Base-by-base conservation (phyloP, 441 rosid genomes). In the Flueggea neowawraea region DNA sequence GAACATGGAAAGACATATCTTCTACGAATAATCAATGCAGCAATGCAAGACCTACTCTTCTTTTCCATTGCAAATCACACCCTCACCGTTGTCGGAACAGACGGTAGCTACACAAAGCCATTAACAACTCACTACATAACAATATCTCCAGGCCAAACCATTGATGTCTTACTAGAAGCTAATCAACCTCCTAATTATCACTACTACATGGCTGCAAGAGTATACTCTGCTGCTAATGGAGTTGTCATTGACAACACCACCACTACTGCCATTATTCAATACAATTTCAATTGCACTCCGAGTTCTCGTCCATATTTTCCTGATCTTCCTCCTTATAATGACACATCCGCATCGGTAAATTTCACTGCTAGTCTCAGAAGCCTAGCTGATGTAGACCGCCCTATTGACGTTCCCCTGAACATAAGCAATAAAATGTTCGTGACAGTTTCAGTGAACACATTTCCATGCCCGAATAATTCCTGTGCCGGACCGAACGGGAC, bases 301-400 rank as follows among this genome's bases (percentile, higher is more conserved):
- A 48, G 80, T 0, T 49, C 65, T 11, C 22, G 63, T 6, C 75
- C 64, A 41, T 32, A 12, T 10, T 54, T 82, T 16, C 90, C 94
- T 0, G 0, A 32, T 13, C 81, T 83, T 36, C 81, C 86, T 12
- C 12, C 9, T 49, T 43, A 58, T 2, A 82, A 74, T 22, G 81
- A 84, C 59, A 71, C 82, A 4, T 15, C 8, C 31, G 78, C 86
- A 11, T 70, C 86, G 1, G 64, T 65, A 11, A 54, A 31, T 12
- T 87, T 87, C 76, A 75, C 79, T n/a, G 64, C 60, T n/a, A 47
- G 57, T 0, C 73, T 86, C 32, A 69, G 67, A 67, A 79, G 88
- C 77, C 47, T 84, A 52, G 67, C 64, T 12, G 66, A 66, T 33
- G 14, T 69, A 0, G 69, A 66, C 8, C 79, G 75, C 47, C 78